phyloP scores from a whole-genome alignment of 2,329 filamentous ascomycete genomes.

The Pestalotiopsis sp. region DNA sequence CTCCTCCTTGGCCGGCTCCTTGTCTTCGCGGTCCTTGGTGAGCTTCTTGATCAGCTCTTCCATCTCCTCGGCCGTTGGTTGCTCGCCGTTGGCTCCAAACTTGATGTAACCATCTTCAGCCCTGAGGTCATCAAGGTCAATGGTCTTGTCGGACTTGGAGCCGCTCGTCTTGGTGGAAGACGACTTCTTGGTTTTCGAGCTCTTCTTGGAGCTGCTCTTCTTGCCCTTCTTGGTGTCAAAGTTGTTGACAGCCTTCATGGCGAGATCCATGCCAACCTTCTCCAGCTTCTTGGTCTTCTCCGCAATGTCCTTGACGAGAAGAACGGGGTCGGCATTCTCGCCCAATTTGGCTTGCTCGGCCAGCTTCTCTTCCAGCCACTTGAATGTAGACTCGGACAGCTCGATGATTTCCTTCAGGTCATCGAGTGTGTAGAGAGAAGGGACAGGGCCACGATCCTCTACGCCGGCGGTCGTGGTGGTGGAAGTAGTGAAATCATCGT shows the following conservation, averaged over 20 bases:
- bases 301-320: constrained; percentile 72
- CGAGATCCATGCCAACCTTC: constrained; percentile 68
- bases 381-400: constrained; percentile 60
- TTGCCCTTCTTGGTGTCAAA: constrained; percentile 50
- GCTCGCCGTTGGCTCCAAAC: constrained; percentile 41
- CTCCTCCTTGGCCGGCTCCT: constrained; percentile 18
- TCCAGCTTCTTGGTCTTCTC: constrained; percentile 71
- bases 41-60: constrained; percentile 56
- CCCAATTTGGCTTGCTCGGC: constrained; percentile 71
- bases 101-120: constrained; percentile 35
- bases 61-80: constrained; percentile 49
- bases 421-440: constrained; percentile 70
- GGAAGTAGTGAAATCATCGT: constrained; percentile 52
- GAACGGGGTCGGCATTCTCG: constrained; percentile 71
- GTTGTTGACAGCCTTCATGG: constrained; percentile 67
- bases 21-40: constrained; percentile 30
- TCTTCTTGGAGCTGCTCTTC: constrained; percentile 30
- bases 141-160: constrained; percentile 35
- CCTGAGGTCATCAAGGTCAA: constrained; percentile 45
- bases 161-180: constrained; percentile 38
- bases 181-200: constrained; percentile 44
- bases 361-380: constrained; percentile 77
- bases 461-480: constrained; percentile 42
- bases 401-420: constrained; percentile 70
- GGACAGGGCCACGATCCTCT: constrained; percentile 55